Percentiles rank a stretch among this genome's conserved stretches.
Evolutionary conservation across 768 basidiomycete genomes (phyloP).

Genomic region (Fomitopsis pulvina): DNA sequence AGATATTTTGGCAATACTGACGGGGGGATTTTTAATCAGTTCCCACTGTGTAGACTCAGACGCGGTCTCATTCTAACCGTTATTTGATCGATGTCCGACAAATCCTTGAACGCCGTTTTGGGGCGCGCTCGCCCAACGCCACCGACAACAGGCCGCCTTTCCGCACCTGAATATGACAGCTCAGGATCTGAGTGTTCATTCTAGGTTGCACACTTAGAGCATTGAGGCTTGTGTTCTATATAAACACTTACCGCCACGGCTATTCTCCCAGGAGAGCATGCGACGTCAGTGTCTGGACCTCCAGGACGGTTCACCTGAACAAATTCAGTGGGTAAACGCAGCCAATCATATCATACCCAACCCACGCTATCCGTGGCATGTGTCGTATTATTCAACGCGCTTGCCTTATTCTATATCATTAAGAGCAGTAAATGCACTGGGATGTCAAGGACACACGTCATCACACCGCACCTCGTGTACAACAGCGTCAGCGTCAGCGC

Average conservation of each 20-base stretch:
- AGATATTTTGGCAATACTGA: conserved; percentile 67
- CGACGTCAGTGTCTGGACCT: background rate
- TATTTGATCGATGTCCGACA: conserved; percentile 13
- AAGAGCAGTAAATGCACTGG: no score
- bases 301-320: no score
- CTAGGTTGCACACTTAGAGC: background rate
- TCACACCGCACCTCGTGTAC: background rate
- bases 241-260: background rate
- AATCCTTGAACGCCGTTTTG: conserved; percentile 9
- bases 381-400: background rate
- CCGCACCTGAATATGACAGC: background rate
- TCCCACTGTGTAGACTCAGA: no score
- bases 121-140: conserved; percentile 1
- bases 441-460: no score
- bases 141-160: background rate
- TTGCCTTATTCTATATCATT: background rate
- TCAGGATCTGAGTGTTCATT: background rate
- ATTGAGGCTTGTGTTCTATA: background rate
- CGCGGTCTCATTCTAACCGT: no score
- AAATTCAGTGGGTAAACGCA: no score
- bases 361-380: background rate
- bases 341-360: background rate
- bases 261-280: background rate
- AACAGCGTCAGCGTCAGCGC: conserved; percentile 3
- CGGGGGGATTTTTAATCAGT: background rate